Base-by-base conservation (phyloP, 257 asterid species). In the Mentha longifolia region DNA sequence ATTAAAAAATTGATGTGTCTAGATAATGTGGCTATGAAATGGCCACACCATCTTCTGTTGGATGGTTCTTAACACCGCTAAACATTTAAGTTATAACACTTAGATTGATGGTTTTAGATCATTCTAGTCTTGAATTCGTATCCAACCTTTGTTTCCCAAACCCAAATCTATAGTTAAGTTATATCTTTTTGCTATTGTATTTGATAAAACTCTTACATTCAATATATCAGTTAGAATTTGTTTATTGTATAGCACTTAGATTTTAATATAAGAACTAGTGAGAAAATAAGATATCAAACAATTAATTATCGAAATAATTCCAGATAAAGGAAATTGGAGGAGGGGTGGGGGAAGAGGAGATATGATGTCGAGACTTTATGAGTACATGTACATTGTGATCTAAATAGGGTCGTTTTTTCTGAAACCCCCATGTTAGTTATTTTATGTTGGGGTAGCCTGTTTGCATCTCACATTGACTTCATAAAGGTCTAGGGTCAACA, bases 351-450 rank as follows among this genome's bases (percentile, higher is more conserved):
- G n/a, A n/a, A n/a, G n/a, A n/a, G n/a, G 22, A n/a, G 31, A 65
- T n/a, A 15, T 9, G 6, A 45, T 39, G 63, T 57, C 9, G 33
- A 49, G 13, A 10, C 7, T 61, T 33, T 15, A 57, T 20, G 49
- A 31, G 28, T 70, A 45, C 25, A 15, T 41, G 39, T 30, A 37
- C 19, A 15, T 72, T 28, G 49, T 51, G 30, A 51, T 63, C 65
- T 51, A 51, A 22, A 37, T 22, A 33, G 20, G 22, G 35, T 49
- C 12, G 61, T n/a, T n/a, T n/a, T n/a, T n/a, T 52, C 15, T 16
- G 22, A 37, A n/a, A 35, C 28, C 2, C 6, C 10, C 35, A 25
- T 25, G 65, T 0, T 54, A 55, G 22, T 28, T 54, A 16, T n/a
- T 54, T 25, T 28, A 65, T 35, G 39, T 7, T 35, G 39, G 8